These are phyloP conservation scores for Lycium barbarum DNA, from an alignment of 257 asterid genomes.

Conservation along the genomic window DNA sequence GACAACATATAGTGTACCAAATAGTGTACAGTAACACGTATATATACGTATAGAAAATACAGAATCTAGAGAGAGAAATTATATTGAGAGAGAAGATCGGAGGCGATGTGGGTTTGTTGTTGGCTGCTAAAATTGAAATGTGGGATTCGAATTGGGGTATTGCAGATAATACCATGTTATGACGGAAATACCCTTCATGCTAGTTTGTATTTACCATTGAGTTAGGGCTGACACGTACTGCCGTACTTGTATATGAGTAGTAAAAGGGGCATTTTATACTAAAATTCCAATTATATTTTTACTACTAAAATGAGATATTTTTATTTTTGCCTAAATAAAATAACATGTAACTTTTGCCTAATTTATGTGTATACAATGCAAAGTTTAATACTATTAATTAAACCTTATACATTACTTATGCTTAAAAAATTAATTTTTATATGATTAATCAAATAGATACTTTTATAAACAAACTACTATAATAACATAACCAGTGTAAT, in stretches of 20 bases:
- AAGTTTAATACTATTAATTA: too few relatives aligned
- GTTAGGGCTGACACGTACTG: background rate
- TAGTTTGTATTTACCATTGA: background rate
- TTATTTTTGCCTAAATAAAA: too few relatives aligned
- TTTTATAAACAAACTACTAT: too few relatives aligned
- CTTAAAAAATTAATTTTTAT: too few relatives aligned
- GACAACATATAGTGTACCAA: background rate
- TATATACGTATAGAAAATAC: background rate
- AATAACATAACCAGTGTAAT: too few relatives aligned
- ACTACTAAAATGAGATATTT: too few relatives aligned
- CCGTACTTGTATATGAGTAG: background rate
- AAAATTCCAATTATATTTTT: too few relatives aligned
- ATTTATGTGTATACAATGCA: too few relatives aligned
- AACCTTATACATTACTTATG: too few relatives aligned
- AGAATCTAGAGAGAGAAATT: background rate
- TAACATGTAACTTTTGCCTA: too few relatives aligned
- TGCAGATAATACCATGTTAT: slow-evolving; percentile 25
- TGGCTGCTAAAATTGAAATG: slow-evolving; percentile 39
- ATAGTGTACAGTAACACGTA: background rate
- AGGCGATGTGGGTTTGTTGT: slow-evolving; percentile 39
- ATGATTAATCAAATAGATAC: too few relatives aligned
- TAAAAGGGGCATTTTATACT: background rate
- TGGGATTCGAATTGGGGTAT: slow-evolving; percentile 40
- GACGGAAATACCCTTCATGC: background rate
- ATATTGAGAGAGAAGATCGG: slow-evolving; percentile 39